Conservation (phyloP, 768 basidiomycete genomes). For the Amyloporia xantha region DNA sequence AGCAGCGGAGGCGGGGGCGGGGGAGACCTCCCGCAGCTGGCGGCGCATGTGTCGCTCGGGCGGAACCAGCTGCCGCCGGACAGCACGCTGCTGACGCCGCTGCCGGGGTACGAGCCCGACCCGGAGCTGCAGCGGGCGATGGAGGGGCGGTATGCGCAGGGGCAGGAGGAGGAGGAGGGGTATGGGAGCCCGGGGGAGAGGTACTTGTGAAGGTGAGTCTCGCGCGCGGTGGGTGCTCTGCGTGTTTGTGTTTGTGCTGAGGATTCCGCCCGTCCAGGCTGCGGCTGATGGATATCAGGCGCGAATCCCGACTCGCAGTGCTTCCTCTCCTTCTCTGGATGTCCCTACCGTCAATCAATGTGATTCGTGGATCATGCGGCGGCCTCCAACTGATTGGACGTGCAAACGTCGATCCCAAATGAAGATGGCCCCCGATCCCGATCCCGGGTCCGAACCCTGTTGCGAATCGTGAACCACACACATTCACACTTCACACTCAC, state of each 20-base stretch:
- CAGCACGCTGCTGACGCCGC: constrained; percentile 62
- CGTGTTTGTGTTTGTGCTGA: too few relatives aligned
- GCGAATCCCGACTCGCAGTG: too few relatives aligned
- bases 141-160: constrained; percentile 6
- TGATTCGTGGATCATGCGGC: too few relatives aligned
- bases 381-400: too few relatives aligned
- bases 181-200: background rate
- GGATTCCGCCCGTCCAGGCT: too few relatives aligned
- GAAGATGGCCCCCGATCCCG: background rate
- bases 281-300: too few relatives aligned
- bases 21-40: constrained; percentile 8
- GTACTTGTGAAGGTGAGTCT: background rate
- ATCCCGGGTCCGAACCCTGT: background rate
- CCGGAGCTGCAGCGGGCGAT: background rate
- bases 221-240: too few relatives aligned
- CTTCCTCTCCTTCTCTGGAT: too few relatives aligned
- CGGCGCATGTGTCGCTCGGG: constrained; percentile 40
- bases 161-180: constrained; percentile 15
- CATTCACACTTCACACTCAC: too few relatives aligned
- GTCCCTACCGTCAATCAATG: too few relatives aligned
- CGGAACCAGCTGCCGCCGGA: constrained; percentile 41
- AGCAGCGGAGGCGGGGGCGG: constrained; percentile 1
- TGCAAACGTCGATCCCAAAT: too few relatives aligned
- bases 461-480: background rate
- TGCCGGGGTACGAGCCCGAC: constrained; percentile 37